phyloP scores from a whole-genome alignment of 1,284 basidiomycete species.

The Gomphus bonarii region DNA sequence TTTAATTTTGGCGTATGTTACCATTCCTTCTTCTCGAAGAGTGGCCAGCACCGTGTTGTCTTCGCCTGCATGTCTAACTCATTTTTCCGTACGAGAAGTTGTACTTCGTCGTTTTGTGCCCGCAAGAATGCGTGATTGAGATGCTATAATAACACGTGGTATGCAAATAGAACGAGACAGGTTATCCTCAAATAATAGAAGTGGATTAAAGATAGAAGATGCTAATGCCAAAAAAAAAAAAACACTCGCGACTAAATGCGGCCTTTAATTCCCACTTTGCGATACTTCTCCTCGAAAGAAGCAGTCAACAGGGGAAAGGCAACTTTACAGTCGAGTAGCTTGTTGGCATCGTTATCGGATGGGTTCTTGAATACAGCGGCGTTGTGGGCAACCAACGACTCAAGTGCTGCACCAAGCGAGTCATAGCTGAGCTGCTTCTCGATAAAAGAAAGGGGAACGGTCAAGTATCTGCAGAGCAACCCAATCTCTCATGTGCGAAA shows the following conservation, averaged over 20 bases:
- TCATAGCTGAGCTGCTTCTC: constrained; percentile 82
- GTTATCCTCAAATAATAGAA: not conserved
- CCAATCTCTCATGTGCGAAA: not conserved
- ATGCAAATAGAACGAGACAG: not conserved
- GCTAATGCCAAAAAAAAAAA: not conserved
- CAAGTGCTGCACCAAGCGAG: constrained; percentile 45
- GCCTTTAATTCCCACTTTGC: constrained; percentile 67
- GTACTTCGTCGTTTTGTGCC: constrained; percentile 82
- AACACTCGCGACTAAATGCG: constrained; percentile 21
- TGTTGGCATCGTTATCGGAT: constrained; percentile 42
- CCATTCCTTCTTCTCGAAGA: constrained; percentile 65
- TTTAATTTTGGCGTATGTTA: constrained; percentile 81
- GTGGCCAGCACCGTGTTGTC: constrained; percentile 42
- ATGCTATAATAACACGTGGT: not conserved
- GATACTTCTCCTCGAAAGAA: constrained; percentile 64
- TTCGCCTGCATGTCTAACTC: constrained; percentile 59
- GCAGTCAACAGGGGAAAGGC: constrained; percentile 41
- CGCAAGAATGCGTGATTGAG: constrained; percentile 81
- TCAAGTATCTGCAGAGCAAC: constrained; percentile 53
- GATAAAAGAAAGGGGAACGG: constrained; percentile 70
- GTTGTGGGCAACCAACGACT: constrained; percentile 66
- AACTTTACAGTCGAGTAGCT: constrained; percentile 58
- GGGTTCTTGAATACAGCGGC: constrained; percentile 65
- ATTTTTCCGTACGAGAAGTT: constrained; percentile 80
- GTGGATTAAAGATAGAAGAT: constrained; percentile 1